phyloP scores from a whole-genome alignment of 345 rosid species.

The Linum tenue region DNA sequence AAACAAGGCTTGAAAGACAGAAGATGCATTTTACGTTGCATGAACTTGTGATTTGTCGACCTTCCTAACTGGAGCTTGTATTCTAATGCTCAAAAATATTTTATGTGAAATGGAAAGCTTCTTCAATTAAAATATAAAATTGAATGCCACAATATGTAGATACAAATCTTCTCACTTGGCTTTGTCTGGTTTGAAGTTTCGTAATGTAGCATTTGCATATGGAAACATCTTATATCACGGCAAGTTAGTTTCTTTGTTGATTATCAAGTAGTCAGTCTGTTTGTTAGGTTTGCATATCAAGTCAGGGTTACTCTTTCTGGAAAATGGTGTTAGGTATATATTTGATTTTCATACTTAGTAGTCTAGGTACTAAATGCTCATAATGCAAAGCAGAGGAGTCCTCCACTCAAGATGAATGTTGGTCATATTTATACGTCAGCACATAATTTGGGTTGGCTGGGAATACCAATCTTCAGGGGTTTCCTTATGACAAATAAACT shows the following conservation, averaged over 20 bases:
- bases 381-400: not conserved
- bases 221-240: not conserved
- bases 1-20: not conserved
- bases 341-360: not conserved
- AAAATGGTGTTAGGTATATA: not conserved
- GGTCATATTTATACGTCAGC: not conserved
- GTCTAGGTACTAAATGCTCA: not conserved
- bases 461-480: not conserved
- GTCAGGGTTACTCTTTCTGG: not conserved
- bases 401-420: not conserved
- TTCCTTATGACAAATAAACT: not conserved
- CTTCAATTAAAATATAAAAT: too few species aligned
- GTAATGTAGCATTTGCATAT: not conserved
- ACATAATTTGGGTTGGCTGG: not conserved
- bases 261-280: not conserved
- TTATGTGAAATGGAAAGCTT: not conserved
- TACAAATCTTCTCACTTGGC: not conserved
- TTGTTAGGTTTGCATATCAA: not conserved
- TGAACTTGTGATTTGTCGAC: not conserved
- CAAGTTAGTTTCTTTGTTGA: not conserved
- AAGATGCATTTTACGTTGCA: not conserved
- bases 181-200: not conserved
- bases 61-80: not conserved
- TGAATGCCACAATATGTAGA: not conserved
- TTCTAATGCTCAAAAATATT: not conserved